Conservation (phyloP, 345 rosid genomes). For the Raphanus raphanistrum region DNA sequence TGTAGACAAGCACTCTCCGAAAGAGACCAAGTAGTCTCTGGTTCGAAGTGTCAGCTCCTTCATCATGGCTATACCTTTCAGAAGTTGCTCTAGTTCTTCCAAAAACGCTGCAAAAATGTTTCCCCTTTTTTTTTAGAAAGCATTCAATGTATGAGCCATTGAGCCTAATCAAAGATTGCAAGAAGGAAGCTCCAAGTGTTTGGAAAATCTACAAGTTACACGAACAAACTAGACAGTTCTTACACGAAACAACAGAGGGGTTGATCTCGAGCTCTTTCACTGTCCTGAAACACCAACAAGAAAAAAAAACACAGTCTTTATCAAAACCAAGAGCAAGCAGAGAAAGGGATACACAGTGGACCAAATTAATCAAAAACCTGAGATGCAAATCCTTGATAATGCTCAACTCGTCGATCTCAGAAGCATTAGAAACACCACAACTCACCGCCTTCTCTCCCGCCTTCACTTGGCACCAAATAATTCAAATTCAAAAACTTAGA, state of each 20-base stretch:
- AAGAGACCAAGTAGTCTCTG: conserved; percentile 86
- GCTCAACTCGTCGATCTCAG: conserved; percentile 66
- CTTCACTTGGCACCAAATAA: conserved; percentile 43
- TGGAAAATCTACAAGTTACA: conserved; percentile 12
- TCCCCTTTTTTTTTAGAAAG: not conserved
- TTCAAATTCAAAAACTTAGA: not conserved
- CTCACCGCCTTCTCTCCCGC: conserved; percentile 95
- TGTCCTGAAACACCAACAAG: conserved; percentile 51
- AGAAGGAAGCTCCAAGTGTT: not conserved
- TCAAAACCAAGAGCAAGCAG: conserved; percentile 10
- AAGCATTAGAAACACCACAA: conserved; percentile 79
- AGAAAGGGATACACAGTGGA: not conserved
- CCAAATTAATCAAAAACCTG: conserved; percentile 43
- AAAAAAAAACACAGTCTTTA: not conserved
- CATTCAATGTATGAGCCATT: not conserved
- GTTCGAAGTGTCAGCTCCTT: conserved; percentile 88
- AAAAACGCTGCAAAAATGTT: conserved; percentile 58
- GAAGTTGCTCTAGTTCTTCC: conserved; percentile 83
- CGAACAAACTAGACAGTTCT: conserved; percentile 35
- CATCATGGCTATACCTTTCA: conserved; percentile 97
- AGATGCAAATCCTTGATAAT: conserved; percentile 73
- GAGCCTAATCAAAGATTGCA: conserved; percentile 3
- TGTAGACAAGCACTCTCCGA: conserved; percentile 98
- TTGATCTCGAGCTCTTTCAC: conserved; percentile 73
- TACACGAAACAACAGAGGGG: conserved; percentile 54